Evolutionary conservation across 129 eudicot genomes (phyloP).

Genomic region (Escallonia herrerae): DNA sequence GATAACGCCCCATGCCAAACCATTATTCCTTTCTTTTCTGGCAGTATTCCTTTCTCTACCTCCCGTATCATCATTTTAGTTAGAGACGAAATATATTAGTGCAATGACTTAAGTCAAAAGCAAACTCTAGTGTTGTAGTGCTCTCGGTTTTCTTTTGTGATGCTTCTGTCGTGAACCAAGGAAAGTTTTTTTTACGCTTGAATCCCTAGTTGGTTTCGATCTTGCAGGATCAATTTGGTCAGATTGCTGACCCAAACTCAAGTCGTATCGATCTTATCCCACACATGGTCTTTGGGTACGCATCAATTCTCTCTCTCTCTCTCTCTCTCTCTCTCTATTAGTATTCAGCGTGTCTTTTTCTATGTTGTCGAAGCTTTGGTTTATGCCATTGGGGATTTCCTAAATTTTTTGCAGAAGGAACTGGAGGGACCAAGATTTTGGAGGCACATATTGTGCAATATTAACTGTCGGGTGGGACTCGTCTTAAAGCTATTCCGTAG

Average conservation of each 20-base stretch:
- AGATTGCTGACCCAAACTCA: conserved; percentile 63
- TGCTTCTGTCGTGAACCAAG: no score
- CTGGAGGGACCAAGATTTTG: conserved; percentile 54
- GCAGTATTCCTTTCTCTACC: no score
- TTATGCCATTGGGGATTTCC: background rate
- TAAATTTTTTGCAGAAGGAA: conserved; percentile 43
- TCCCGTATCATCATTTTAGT: no score
- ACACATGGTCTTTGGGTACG: conserved; percentile 79
- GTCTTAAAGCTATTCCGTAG: background rate
- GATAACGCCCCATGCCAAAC: no score
- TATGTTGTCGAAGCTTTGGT: no score
- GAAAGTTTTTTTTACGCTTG: background rate
- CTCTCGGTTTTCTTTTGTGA: no score
- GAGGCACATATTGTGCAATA: conserved; percentile 82
- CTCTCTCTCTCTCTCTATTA: no score
- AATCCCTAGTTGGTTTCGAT: background rate
- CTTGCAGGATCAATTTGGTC: conserved; percentile 60
- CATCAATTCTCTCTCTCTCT: background rate
- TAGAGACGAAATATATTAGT: no score
- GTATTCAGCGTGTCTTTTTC: no score
- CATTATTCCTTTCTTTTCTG: no score
- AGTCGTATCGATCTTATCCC: conserved; percentile 66
- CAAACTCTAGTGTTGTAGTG: no score
- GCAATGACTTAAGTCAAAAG: no score
- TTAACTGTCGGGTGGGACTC: conserved; percentile 66